Base-by-base conservation (phyloP, 257 asterid species). In the Sherardia arvensis region DNA sequence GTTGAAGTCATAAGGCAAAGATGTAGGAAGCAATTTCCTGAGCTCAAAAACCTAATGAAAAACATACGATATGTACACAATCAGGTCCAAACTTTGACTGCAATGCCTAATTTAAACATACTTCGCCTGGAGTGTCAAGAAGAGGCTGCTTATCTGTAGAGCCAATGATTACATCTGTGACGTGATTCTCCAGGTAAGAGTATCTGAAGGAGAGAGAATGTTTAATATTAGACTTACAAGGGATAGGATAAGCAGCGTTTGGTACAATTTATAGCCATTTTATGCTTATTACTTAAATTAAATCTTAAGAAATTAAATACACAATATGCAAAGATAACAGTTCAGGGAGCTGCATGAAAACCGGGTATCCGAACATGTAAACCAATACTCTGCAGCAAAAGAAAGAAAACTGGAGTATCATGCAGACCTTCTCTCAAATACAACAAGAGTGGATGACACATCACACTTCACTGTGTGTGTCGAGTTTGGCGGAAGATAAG, bases 51-150 rank as follows among this genome's bases (percentile, higher is more conserved):
- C 76, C 99, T 92, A 90, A 61, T 63, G 17, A 66, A 14, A 72
- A 51, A 20, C 58, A 36, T 30, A 33, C 12, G 25, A 21, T 49
- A 61, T 57, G 18, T 48, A 69, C 25, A 62, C 45, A 30, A 54
- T 20, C 12, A 11, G 22, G 47, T 9, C 11, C 59, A 67, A 45
- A 26, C 36, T 59, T 28, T 27, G 10, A 45, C 21, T 7, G 18
- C 3, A 36, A 53, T 17, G 6, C 6, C 0, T 3, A 65, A 15
- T 15, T 48, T 38, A 33, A 64, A 5, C 11, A 28, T 76, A 89
- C 96, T 96, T 93, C 99, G 53, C 99, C 97, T 1, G 94, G 90
- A 71, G 96, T 90, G 78, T 93, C 97, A 33, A 93, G 81, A 77
- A 90, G 88, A 54, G 90, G 86, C 64, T 85, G 99, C 71, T 81